These are phyloP conservation scores for Irpex sp. DNA, from an alignment of 1,284 basidiomycete genomes.

Conservation along the genomic window DNA sequence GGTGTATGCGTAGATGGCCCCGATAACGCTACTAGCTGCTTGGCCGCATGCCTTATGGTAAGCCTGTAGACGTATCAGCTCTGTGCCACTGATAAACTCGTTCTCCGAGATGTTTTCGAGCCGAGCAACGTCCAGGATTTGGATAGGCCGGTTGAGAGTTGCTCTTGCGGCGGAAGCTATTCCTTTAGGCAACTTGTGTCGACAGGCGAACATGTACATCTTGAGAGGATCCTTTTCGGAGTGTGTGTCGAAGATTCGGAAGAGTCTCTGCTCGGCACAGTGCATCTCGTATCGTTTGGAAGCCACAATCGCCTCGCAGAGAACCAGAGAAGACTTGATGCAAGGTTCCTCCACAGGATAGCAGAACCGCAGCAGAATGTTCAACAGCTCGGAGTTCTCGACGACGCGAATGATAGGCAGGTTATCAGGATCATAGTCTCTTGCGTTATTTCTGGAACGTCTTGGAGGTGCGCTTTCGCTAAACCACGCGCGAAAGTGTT, in stretches of 20 bases:
- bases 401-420: conserved; percentile 27
- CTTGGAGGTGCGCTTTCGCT: conserved; percentile 20
- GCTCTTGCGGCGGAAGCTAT: conserved; percentile 2
- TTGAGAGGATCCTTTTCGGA: conserved; percentile 1
- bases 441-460: not conserved
- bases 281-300: conserved; percentile 20
- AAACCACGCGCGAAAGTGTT: conserved; percentile 36
- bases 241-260: not conserved
- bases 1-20: not conserved
- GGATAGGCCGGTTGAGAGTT: not conserved
- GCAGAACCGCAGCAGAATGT: conserved; percentile 31
- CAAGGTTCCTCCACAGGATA: conserved; percentile 28
- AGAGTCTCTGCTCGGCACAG: not conserved
- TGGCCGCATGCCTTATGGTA: conserved; percentile 2
- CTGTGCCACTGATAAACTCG: not conserved
- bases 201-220: conserved; percentile 5
- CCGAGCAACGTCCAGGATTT: not conserved
- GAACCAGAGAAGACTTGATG: conserved; percentile 7
- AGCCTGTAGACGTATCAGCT: not conserved
- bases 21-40: not conserved
- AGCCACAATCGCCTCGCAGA: conserved; percentile 11
- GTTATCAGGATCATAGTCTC: conserved; percentile 12
- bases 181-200: not conserved
- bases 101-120: not conserved
- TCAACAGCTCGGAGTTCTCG: conserved; percentile 28